phyloP scores from a whole-genome alignment of 164 flowering plant genomes.

The Berberis vulgaris region DNA sequence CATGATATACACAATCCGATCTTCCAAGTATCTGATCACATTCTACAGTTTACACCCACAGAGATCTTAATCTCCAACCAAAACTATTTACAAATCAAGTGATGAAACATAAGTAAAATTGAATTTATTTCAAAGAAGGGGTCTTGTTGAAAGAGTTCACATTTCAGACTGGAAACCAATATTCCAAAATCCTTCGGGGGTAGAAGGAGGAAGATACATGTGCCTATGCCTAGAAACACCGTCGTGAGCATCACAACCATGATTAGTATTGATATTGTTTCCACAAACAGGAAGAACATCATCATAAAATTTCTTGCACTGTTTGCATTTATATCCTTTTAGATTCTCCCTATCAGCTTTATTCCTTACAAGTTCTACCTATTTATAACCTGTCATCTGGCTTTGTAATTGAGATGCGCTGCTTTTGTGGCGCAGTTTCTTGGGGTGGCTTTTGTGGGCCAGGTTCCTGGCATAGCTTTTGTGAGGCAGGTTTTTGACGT shows the following conservation, averaged over 20 bases:
- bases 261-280: slow-evolving; percentile 15
- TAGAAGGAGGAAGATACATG: slow-evolving; percentile 72
- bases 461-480: too few relatives aligned
- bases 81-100: too few relatives aligned
- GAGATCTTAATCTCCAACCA: too few relatives aligned
- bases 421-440: slow-evolving; percentile 16
- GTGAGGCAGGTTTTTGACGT: slow-evolving; percentile 14
- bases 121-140: background rate
- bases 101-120: background rate
- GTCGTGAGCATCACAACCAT: slow-evolving; percentile 86
- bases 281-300: slow-evolving; percentile 59
- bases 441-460: too few relatives aligned
- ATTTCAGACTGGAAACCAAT: slow-evolving; percentile 87
- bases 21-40: too few relatives aligned
- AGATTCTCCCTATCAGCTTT: slow-evolving; percentile 75
- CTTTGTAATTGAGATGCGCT: slow-evolving; percentile 20
- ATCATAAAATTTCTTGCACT: slow-evolving; percentile 93
- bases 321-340: slow-evolving; percentile 86
- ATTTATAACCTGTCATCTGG: slow-evolving; percentile 46
- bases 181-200: slow-evolving; percentile 99
- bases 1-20: too few relatives aligned
- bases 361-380: slow-evolving; percentile 76
- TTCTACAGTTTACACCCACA: too few relatives aligned
- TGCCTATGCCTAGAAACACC: slow-evolving; percentile 94
- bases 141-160: slow-evolving; percentile 8